Conservation (phyloP, 1,139 yeast genomes). For the Kodamaea sp. region DNA sequence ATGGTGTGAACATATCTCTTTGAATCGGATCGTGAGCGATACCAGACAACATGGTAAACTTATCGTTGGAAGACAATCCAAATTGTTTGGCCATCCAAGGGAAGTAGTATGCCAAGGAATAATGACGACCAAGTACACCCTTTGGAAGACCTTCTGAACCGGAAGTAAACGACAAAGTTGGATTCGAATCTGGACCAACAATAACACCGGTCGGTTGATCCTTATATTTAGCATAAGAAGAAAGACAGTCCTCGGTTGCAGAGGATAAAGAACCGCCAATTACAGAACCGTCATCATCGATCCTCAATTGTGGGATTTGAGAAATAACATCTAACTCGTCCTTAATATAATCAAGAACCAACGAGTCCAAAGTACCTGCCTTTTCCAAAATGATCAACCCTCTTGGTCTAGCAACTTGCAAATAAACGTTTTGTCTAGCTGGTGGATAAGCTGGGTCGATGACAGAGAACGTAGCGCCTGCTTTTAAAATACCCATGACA, state of each 20-base stretch:
- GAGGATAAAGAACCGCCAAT: slow-evolving; percentile 49
- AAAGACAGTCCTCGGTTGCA: slow-evolving; percentile 46
- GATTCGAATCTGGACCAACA: slow-evolving; percentile 97
- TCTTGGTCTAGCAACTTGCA: slow-evolving; percentile 87
- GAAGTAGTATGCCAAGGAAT: slow-evolving; percentile 92
- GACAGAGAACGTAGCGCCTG: slow-evolving; percentile 97
- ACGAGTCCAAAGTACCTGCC: slow-evolving; percentile 77
- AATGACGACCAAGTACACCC: slow-evolving; percentile 98
- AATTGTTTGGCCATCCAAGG: slow-evolving; percentile 97
- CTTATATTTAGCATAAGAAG: slow-evolving; percentile 41
- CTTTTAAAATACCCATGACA: slow-evolving; percentile 95
- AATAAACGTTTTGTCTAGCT: slow-evolving; percentile 89
- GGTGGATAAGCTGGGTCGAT: slow-evolving; percentile 99
- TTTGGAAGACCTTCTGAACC: slow-evolving; percentile 98
- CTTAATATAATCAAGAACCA: slow-evolving; percentile 72
- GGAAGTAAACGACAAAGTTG: slow-evolving; percentile 94
- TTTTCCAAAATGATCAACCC: slow-evolving; percentile 86
- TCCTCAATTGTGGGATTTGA: slow-evolving; percentile 70
- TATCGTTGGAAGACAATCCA: slow-evolving; percentile 72
- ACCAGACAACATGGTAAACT: slow-evolving; percentile 95
- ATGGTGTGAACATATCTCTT: slow-evolving; percentile 97
- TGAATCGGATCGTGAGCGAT: slow-evolving; percentile 99
- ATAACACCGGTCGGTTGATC: slow-evolving; percentile 75
- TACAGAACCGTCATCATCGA: slow-evolving; percentile 73
- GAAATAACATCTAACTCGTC: slow-evolving; percentile 70